Evolutionary conservation across 2,329 filamentous ascomycete genomes (phyloP), one percentile per base, ranked within the genome.

Genomic region (Paecilomyces variotii): DNA sequence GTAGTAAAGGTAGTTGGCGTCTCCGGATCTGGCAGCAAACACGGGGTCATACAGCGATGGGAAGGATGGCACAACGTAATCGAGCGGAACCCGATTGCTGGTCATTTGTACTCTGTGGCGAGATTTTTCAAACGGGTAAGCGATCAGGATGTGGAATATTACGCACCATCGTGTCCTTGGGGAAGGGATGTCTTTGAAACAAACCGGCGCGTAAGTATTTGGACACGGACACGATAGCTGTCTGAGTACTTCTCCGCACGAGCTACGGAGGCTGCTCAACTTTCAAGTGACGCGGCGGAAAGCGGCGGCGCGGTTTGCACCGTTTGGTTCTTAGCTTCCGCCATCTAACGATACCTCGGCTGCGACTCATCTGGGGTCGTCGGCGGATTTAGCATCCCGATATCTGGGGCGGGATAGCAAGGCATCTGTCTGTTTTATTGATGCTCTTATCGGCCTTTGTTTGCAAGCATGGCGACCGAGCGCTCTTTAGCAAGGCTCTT

Each of bases 11-110:
- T 87, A 87, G 62, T 77, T 76, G 34, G 80, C 76, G 39, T 84
- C 82, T 60, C 82, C 81, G 52, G 82, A 76, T 59, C 73, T 72
- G 11, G 86, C 79, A 26, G 86, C 79, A 26, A 82, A 80, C 53
- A 86, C 76, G 34, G 88, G 86, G 83, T 90, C 88, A 77, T 91
- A 91, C 60, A 97, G 85, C 39, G 89, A 90, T 1, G 91, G 91
- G 70, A 95, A 97, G 3, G 78, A 72, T 24, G 91, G 91, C 25
- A 84, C 83, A 27, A 74, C 72, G 77, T 96, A 94, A 70, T 80
- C 80, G 34, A 78, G 72, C 0, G 83, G 82, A 56, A 76, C 72
- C 54, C 76, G 76, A 64, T 79, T 74, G 64, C 73, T 68, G 57
- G 24, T 32, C 50, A 52, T 52, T 52, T 52, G 50, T 14, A 25